Base-by-base conservation (phyloP, 2,329 filamentous ascomycete genomes). In the Pezicula rhizophila region DNA sequence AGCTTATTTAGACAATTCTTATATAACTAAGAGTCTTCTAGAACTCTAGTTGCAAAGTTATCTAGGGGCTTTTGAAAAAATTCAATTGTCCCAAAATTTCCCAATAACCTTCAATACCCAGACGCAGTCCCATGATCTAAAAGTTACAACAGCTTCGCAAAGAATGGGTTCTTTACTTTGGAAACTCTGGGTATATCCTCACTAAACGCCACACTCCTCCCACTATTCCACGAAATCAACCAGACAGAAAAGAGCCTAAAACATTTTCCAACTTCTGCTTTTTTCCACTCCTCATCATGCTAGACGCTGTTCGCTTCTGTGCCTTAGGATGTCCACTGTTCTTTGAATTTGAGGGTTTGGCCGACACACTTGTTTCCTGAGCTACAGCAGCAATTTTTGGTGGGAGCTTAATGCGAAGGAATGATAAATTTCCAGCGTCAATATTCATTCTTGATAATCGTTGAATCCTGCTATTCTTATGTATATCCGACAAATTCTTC, bases 251-350 rank as follows among this genome's bases (percentile, higher is more conserved):
- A 5, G 59, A 58, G 11, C 38, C 48, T 12, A 60, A 41, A 12
- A 61, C 42, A 35, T 57, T 54, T 14, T 42, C 51, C 6, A 61
- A 42, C 11, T 57, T 59, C 37, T 47, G 46, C 47, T 53, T 59
- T 44, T 60, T 60, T 4, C 49, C 55, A 34, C 49, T 46, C 25
- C 52, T 50, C 12, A 51, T 38, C 14, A n/a, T 44, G 12, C 7
- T 10, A n/a, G 25, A 26, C 11, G 28, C 25, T 4, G 38, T 15
- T 14, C 11, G 11, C 8, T 31, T 44, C 42, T 31, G 26, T 31
- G 18, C n/a, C 8, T 31, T 23, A 3, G 10, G 28, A 14, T 40
- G 18, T 23, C 1, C 11, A 5, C 23, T 42, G 40, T 47, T 37
- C 18, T 43, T 31, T 23, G 47, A 20, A 18, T 25, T 33, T 31